These are phyloP conservation scores for Taiozyma sp. DNA, from an alignment of 1,139 yeast genomes.

Conservation along the genomic window DNA sequence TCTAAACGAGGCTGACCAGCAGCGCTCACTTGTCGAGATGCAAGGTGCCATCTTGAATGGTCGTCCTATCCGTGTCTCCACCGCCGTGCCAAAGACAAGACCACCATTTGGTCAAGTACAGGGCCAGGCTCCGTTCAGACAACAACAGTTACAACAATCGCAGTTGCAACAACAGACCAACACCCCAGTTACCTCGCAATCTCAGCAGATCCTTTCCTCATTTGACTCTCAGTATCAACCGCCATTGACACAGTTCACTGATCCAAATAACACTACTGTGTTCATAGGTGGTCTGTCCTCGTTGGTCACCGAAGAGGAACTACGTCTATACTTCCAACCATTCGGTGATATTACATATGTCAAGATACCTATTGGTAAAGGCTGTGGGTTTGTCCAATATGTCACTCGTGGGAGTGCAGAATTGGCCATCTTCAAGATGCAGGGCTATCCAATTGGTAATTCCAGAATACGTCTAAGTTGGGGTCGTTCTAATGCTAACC, in stretches of 20 bases:
- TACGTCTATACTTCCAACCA: slow-evolving; percentile 69
- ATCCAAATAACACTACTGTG: slow-evolving; percentile 87
- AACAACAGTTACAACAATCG: slow-evolving; percentile 9
- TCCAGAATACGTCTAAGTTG: slow-evolving; percentile 81
- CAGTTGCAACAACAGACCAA: slow-evolving; percentile 8
- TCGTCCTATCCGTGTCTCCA: slow-evolving; percentile 70
- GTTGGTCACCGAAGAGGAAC: slow-evolving; percentile 69
- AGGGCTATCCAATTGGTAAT: slow-evolving; percentile 86
- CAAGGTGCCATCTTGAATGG: slow-evolving; percentile 73
- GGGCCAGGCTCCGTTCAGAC: slow-evolving; percentile 9
- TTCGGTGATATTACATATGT: slow-evolving; percentile 84
- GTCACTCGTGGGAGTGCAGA: slow-evolving; percentile 79
- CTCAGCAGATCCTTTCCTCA: slow-evolving; percentile 15
- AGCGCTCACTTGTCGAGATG: slow-evolving; percentile 74
- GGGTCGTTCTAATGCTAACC: slow-evolving; percentile 51
- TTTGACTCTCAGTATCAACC: slow-evolving; percentile 31
- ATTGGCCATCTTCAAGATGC: slow-evolving; percentile 86
- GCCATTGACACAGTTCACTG: slow-evolving; percentile 51
- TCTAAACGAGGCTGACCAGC: slow-evolving; percentile 63
- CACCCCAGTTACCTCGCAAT: slow-evolving; percentile 8
- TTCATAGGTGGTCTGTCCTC: slow-evolving; percentile 86
- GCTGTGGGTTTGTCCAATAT: slow-evolving; percentile 90
- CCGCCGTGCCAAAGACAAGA: slow-evolving; percentile 63
- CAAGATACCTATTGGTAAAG: slow-evolving; percentile 86
- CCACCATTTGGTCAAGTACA: slow-evolving; percentile 13